Evolutionary conservation across 2,329 filamentous ascomycete species (phyloP).

Genomic region (Grosmannia clavigera): DNA sequence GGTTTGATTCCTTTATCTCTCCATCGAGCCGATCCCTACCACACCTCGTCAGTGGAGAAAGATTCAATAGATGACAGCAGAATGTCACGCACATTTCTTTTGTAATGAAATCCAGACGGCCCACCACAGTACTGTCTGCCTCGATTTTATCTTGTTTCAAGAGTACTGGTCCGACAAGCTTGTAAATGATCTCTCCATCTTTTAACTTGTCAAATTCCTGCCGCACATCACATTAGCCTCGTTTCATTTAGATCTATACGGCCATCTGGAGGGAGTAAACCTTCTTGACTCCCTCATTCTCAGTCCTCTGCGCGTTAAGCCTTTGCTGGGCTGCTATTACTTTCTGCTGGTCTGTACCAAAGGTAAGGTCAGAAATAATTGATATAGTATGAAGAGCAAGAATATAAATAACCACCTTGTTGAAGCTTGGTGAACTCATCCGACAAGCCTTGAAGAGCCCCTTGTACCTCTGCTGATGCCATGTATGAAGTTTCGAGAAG

Average conservation of each 20-base stretch:
- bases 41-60: neutral
- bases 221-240: neutral
- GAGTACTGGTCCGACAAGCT: constrained; percentile 82
- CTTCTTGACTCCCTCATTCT: constrained; percentile 80
- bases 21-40: constrained; percentile 27
- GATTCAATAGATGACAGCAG: neutral
- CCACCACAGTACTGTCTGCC: constrained; percentile 81
- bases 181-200: constrained; percentile 85
- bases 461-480: constrained; percentile 52
- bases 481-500: neutral
- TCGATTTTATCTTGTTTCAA: constrained; percentile 90
- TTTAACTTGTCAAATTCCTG: constrained; percentile 73
- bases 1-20: constrained; percentile 42
- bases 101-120: constrained; percentile 80
- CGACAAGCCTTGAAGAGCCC: constrained; percentile 66
- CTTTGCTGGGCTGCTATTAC: constrained; percentile 72
- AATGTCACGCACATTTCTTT: constrained; percentile 63
- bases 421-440: constrained; percentile 84
- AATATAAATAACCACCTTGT: constrained; percentile 43
- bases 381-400: neutral
- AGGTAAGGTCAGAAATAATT: neutral
- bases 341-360: constrained; percentile 58
- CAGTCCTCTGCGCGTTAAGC: constrained; percentile 85
- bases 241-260: neutral
- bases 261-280: constrained; percentile 26